These are phyloP conservation scores for Kurtzmaniella quercitrusa DNA, from an alignment of 1,139 yeast species.

Conservation along the genomic window DNA sequence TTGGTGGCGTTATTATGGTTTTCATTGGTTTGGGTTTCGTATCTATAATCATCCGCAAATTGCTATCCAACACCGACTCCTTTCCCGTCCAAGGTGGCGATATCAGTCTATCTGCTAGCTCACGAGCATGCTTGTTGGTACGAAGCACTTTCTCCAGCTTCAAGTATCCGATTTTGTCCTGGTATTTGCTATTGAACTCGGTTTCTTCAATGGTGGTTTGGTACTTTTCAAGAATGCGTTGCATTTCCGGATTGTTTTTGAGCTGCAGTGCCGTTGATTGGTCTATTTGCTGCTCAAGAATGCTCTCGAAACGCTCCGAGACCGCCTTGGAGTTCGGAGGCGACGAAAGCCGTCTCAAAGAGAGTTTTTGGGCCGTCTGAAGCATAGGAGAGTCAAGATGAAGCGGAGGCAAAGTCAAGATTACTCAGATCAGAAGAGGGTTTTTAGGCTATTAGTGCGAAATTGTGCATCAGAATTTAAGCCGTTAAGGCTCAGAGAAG, in stretches of 20 bases:
- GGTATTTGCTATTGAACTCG: constrained; percentile 14
- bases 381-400: background rate
- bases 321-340: background rate
- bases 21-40: constrained; percentile 44
- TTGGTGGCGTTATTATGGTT: constrained; percentile 21
- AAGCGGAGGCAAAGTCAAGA: no score
- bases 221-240: constrained; percentile 11
- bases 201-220: constrained; percentile 10
- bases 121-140: constrained; percentile 45
- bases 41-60: constrained; percentile 62
- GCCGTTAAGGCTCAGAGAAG: no score
- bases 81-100: constrained; percentile 67
- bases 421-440: no score
- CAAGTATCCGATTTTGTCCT: constrained; percentile 20
- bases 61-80: constrained; percentile 49
- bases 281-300: constrained; percentile 24
- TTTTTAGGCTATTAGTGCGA: no score
- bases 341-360: background rate
- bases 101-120: constrained; percentile 41
- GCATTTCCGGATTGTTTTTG: constrained; percentile 18
- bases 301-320: constrained; percentile 19
- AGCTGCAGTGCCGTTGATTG: constrained; percentile 11
- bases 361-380: background rate
- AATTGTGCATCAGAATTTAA: no score
- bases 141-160: constrained; percentile 26